Base-by-base conservation (phyloP, 83 land plant genomes). In the Picea engelmannii region DNA sequence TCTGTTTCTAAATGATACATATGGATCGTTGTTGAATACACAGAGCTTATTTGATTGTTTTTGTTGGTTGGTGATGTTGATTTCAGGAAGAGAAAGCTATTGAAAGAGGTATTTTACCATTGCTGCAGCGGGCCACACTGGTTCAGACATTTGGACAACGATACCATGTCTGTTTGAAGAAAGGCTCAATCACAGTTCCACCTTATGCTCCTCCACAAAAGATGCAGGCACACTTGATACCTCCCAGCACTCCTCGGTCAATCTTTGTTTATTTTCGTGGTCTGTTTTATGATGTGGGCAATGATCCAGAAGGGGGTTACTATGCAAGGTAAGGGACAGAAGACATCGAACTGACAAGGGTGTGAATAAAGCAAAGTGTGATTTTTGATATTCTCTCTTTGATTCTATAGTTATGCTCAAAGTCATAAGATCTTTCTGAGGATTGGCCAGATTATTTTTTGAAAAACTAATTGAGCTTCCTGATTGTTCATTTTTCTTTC, bases 141-240 rank as follows among this genome's bases (percentile, higher is more conserved):
- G 95, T 95, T 65, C 97, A 95, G 79, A 95, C 97, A 38, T 93
- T 95, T 85, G 97, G 97, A 74, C 94, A 94, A 62, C 66, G 90
- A 35, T 92, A 94, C 82, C 96, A 94, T 84, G 96, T 92, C 64
- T 94, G 96, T 85, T 86, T 94, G 82, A 94, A 94, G 65, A 95
- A 94, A 11, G 93, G 93, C 11, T 94, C 96, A 31, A 94, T 94
- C 64, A 91, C 90, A 9, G 86, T 94, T 66, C 96, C 95, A 74
- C 96, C 96, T 3, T 94, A 92, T 86, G 95, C 96, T 23, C 96
- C 96, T 62, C 96, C 96, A 2, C 96, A 94, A 83, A 94, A 94
- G 83, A 94, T 94, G 95, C 91, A 94, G 81, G 76, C 90, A 27
- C 96, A 92, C 76, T 83, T 94, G 78, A 92, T 94, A 80, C 93